Evolutionary conservation across 108 stramenopile species (phyloP), one percentile per base, ranked within the genome.

Genomic region (Cyclotella cryptica): DNA sequence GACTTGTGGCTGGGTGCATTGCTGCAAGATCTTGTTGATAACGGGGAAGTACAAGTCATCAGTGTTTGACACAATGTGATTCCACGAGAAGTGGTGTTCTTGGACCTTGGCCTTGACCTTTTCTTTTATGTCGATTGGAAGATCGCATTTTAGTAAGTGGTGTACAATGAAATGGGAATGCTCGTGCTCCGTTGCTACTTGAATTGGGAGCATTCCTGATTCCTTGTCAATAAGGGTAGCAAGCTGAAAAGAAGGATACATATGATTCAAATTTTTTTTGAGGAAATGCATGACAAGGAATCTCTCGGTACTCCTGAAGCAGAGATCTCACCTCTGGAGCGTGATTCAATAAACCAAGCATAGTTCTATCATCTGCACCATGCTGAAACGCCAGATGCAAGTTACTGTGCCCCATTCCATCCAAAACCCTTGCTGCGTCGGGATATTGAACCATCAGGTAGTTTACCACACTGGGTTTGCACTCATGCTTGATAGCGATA

Each of bases 1-100:
- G 0, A 96, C 95, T 69, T 96, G 95, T 39, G 95, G 95, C 70
- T 96, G 95, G 7, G 92, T 93, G 58, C 95, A 96, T 30, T 89
- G 80, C 78, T 93, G 92, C 43, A 96, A 79, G 27, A 96, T 79
- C 79, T 93, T 96, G 22, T 88, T 91, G 39, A 96, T 90, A 66
- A 96, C 95, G 66, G 92, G 92, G 60, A 92, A 89, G 74, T 96
- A 96, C 62, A 87, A 64, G 60, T 96, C 95, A n/a, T 88, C 88
- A 7, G 86, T 86, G 61, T 91, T 90, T 21, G 90, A 71, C 53
- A 96, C 86, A 52, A 96, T 79, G 77, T 96, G 92, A 65, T 96
- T 96, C 95, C 95, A 96, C 7, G 95, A 96, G 66, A 89, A 96
- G 42, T 82, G 88, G 71, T 96, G 95, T 45, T 92, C 90, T 40